A percentile compares a stretch with the other conserved stretches of the same genome.
phyloP scores from a whole-genome alignment of 208 protist genomes.

The Tritrichomonas foetus region DNA sequence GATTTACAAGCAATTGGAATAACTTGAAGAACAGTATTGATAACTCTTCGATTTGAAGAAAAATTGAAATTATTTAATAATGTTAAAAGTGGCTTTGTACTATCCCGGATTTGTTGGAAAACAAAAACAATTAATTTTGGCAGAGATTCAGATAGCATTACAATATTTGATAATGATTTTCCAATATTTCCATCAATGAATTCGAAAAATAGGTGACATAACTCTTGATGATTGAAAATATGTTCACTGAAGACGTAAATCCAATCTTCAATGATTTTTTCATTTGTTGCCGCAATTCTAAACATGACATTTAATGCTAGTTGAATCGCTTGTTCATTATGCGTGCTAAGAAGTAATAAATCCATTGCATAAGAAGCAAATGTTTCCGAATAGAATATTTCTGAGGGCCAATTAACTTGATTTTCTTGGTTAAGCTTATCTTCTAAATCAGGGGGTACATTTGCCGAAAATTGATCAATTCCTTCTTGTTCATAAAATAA shows the following conservation, averaged over 20 bases:
- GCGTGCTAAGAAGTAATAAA: neutral
- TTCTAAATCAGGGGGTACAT: neutral
- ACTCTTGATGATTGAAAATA: neutral
- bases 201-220: neutral
- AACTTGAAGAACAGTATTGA: neutral
- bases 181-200: neutral
- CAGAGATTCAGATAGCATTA: neutral
- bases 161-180: neutral
- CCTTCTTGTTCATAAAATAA: conserved; percentile 23
- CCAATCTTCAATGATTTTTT: neutral
- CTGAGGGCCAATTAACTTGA: neutral
- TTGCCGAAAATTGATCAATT: neutral
- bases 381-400: neutral
- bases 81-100: neutral
- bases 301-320: neutral
- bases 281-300: neutral
- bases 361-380: neutral
- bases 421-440: neutral
- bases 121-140: neutral
- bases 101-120: neutral
- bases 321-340: neutral
- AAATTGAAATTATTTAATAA: neutral
- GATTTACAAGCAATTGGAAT: neutral
- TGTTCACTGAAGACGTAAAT: neutral
- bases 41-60: neutral